Conservation (phyloP, 352 stramenopile species). For the Globisporangium okanoganense region DNA sequence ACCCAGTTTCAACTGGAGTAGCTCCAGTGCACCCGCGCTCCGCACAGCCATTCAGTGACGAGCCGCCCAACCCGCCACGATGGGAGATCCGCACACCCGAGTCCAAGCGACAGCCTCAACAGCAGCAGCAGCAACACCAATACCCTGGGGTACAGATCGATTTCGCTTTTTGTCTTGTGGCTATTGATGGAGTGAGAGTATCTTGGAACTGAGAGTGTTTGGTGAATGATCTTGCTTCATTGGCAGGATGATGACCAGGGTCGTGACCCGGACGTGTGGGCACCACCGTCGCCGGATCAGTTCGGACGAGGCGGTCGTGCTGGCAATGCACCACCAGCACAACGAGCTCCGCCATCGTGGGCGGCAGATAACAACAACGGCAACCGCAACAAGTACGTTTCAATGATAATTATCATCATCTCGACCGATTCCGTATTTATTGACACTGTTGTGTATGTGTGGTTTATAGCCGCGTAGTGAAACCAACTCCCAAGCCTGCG, state of each 20-base stretch:
- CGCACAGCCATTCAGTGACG: constrained; percentile 12
- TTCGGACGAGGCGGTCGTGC: constrained; percentile 20
- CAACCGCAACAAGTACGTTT: constrained; percentile 28
- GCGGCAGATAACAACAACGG: constrained; percentile 41
- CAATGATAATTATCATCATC: not conserved
- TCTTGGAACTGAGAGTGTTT: too few relatives aligned
- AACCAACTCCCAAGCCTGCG: constrained; percentile 22
- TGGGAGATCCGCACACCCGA: constrained; percentile 59
- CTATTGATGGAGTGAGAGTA: not conserved
- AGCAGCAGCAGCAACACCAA: constrained; percentile 10
- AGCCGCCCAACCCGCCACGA: constrained; percentile 24
- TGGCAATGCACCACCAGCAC: constrained; percentile 12
- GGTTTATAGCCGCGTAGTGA: constrained; percentile 27
- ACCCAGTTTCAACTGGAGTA: not conserved
- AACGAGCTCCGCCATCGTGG: constrained; percentile 45
- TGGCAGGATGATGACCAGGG: constrained; percentile 19
- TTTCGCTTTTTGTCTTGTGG: not conserved
- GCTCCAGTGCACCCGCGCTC: constrained; percentile 12
- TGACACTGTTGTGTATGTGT: not conserved
- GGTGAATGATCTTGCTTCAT: not conserved
- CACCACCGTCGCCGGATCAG: constrained; percentile 57
- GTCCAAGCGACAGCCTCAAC: constrained; percentile 18
- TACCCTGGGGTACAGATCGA: constrained; percentile 2
- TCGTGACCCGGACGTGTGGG: constrained; percentile 71
- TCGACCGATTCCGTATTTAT: not conserved